A percentile compares a stretch with the other conserved stretches of the same genome.
Conservation (phyloP, 352 stramenopile species). For the Phytophthora colocasiae region DNA sequence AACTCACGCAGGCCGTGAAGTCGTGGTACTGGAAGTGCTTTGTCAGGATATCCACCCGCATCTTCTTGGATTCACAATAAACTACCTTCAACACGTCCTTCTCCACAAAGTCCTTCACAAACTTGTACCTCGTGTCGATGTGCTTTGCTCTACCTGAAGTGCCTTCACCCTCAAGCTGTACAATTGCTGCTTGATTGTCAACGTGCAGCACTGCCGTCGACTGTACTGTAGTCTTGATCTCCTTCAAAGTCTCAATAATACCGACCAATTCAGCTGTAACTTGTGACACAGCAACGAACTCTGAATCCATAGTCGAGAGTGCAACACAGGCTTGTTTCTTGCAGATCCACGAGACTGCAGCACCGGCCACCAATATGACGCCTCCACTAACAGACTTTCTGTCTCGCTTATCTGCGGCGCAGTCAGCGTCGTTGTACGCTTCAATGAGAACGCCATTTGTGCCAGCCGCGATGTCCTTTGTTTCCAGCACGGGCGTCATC, state of each 20-base stretch:
- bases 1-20: constrained; percentile 8
- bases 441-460: background rate
- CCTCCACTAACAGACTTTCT: constrained; percentile 34
- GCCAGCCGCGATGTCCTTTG: no score
- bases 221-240: background rate
- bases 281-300: constrained; percentile 20
- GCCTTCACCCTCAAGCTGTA: constrained; percentile 18
- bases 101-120: constrained; percentile 20
- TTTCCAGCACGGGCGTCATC: no score
- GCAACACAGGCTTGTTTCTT: constrained; percentile 25
- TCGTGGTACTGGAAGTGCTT: constrained; percentile 16
- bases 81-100: constrained; percentile 7
- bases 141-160: constrained; percentile 13
- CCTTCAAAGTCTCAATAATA: constrained; percentile 1
- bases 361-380: constrained; percentile 17
- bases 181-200: constrained; percentile 25
- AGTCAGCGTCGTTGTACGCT: no score
- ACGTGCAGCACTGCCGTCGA: constrained; percentile 1
- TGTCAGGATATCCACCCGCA: constrained; percentile 23
- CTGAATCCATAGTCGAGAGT: constrained; percentile 25
- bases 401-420: background rate
- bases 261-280: constrained; percentile 18
- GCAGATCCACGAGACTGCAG: constrained; percentile 10
- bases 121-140: constrained; percentile 19
- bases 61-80: constrained; percentile 22